Base-by-base conservation (phyloP, 2,329 filamentous ascomycete species). In the Chaetomium strumarium region DNA sequence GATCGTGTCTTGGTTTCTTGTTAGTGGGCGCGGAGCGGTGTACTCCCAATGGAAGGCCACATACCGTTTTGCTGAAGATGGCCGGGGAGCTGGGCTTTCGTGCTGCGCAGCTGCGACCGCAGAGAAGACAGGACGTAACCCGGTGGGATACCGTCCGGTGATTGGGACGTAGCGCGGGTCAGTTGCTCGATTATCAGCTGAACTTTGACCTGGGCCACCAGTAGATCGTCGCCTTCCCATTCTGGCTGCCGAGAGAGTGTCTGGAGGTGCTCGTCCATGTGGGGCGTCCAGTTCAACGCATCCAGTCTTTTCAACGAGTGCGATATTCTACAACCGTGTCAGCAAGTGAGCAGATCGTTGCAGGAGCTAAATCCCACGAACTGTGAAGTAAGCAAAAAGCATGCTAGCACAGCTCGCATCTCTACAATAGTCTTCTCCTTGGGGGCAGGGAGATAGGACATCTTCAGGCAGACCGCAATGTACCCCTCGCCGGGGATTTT, bases 221-320 rank as follows among this genome's bases (percentile, higher is more conserved):
- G 68, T 2, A 78, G 58, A 29, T 70, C 67, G 60, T 85, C 81
- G 1, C 72, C 71, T 0, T 72, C 67, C 20, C 69, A 69, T 51
- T 82, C 76, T 8, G 70, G 70, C 1, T 71, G 66, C 14, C 71
- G 66, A 5, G 70, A 66, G 0, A 85, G 66, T 1, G 71, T 57
- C 5, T 70, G 64, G 1, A 84, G 66, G 34, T 74, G 79, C 34
- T 83, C 79, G 30, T 83, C 79, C 70, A 85, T 75, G 47, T 81
- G 74, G 1, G 74, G 58, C 0, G 75, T 82, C 81, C 81, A 86
- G 2, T 68, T 70, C 45, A 84, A 67, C 2, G 72, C 60, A 48
- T 83, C 78, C 46, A 73, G 69, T 42, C 73, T 73, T 20, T 72
- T 72, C 13, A 78, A 66, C 7, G 60, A 55, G 4, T 62, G 59